Percentiles rank a stretch among this genome's conserved stretches.
Conservation (phyloP, 179 eudicot genomes). For the Amaranthus tricolor region DNA sequence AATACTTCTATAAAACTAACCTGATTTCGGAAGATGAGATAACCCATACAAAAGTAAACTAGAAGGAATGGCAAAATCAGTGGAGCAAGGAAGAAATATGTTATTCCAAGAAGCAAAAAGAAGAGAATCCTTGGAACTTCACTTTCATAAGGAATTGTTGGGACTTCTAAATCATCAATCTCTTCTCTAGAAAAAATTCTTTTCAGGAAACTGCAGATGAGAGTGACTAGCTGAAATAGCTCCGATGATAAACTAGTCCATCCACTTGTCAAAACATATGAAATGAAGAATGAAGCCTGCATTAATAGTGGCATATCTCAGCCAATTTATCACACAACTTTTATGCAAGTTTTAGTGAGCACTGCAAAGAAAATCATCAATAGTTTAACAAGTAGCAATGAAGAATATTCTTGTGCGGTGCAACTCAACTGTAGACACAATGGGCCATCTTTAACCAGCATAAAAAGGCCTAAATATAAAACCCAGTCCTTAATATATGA, state of each 20-base stretch:
- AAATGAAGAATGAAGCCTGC: slow-evolving; percentile 92
- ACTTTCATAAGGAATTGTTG: slow-evolving; percentile 66
- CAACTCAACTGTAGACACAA: background rate
- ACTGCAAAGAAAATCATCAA: background rate
- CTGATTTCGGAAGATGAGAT: slow-evolving; percentile 84
- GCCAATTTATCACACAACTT: background rate
- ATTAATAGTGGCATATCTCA: slow-evolving; percentile 20
- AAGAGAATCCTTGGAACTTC: slow-evolving; percentile 70
- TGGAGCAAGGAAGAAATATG: slow-evolving; percentile 86
- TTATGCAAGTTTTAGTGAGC: background rate
- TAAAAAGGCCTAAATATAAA: background rate
- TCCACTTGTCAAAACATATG: slow-evolving; percentile 90
- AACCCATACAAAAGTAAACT: slow-evolving; percentile 76
- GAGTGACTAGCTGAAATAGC: slow-evolving; percentile 49
- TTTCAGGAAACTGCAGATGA: slow-evolving; percentile 40
- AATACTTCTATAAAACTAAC: slow-evolving; percentile 32
- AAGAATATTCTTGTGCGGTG: no score
- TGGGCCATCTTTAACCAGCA: background rate
- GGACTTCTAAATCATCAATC: slow-evolving; percentile 50
- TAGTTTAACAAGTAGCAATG: background rate
- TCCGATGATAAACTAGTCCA: slow-evolving; percentile 82
- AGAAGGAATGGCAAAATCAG: slow-evolving; percentile 78
- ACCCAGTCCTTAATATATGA: background rate
- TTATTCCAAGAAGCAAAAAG: slow-evolving; percentile 81
- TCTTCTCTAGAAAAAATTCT: slow-evolving; percentile 32